Evolutionary conservation across 225 moss, liverwort and hornwort genomes (phyloP), one percentile per base, ranked within the genome.

Genomic region (Antitrichia curtipendula): DNA sequence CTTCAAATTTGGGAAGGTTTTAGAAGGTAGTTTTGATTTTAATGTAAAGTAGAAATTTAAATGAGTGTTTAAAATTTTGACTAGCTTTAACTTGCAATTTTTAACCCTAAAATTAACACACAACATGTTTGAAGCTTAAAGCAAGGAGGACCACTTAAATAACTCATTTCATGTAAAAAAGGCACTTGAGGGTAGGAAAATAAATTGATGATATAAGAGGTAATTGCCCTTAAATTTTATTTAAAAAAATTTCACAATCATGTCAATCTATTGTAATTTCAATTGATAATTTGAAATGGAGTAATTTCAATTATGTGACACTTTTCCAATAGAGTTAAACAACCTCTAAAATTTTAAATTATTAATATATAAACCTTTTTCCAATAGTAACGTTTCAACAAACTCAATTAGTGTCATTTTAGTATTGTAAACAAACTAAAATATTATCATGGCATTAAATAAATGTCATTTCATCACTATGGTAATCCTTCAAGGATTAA

Each of bases 381-480:
- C 0, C 0, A 16, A n/a, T 77, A 24, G 16, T 25, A 77, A 10
- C 1, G 10, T n/a, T 14, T 77, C 2, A 56, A 56, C 0, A 25
- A n/a, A 77, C 2, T 25, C 0, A 54, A 9, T n/a, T 16, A 25
- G 36, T 52, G 12, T 36, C 53, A 22, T 75, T 36, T 53, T 36
- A 6, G 8, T 12, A 47, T 29, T 73, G 18, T 49, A 2, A 74
- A 12, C 4, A 19, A 12, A 32, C 0, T 2, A 8, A 34, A 50
- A 34, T 0, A 75, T 53, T 15, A 24, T 23, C 1, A 16, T n/a
- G 4, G 25, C 54, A 77, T 77, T 25, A n/a, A 24, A 10, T 6
- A n/a, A 54, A 24, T 54, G 22, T n/a, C n/a, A 54, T 54, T 24
- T 76, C 24, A 54, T 16, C 1, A n/a, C 6, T n/a, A 24, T 14